These are phyloP conservation scores for Sporothrix inflata DNA, from an alignment of 2,329 filamentous ascomycete species.

Conservation along the genomic window DNA sequence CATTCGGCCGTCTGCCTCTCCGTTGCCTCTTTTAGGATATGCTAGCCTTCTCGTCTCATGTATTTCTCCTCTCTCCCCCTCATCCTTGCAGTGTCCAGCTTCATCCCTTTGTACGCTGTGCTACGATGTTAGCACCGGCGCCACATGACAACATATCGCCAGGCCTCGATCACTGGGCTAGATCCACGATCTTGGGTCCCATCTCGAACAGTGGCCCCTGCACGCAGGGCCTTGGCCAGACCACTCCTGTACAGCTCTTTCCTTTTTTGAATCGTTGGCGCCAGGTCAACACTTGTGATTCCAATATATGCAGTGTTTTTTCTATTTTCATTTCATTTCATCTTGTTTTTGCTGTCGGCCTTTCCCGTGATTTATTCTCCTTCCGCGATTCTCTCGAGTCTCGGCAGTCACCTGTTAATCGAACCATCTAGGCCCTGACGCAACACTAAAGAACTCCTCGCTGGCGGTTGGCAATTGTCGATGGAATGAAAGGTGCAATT, in stretches of 20 bases:
- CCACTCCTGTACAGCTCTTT: too few species aligned
- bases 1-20: not conserved
- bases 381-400: not conserved
- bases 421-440: not conserved
- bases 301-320: not conserved
- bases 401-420: not conserved
- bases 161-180: not conserved
- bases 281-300: not conserved
- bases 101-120: not conserved
- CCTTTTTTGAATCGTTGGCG: not conserved
- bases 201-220: not conserved
- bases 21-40: not conserved
- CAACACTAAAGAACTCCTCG: not conserved
- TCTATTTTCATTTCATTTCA: not conserved
- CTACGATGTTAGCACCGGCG: not conserved
- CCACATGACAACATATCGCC: not conserved
- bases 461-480: not conserved
- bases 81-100: too few species aligned
- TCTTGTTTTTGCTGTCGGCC: not conserved
- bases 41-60: not conserved
- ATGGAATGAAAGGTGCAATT: not conserved
- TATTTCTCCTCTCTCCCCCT: too few species aligned
- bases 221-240: conserved; percentile 1
- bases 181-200: conserved; percentile 4
- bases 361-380: not conserved